Base-by-base conservation (phyloP, 352 stramenopile species). In the Blastocystis sp. region DNA sequence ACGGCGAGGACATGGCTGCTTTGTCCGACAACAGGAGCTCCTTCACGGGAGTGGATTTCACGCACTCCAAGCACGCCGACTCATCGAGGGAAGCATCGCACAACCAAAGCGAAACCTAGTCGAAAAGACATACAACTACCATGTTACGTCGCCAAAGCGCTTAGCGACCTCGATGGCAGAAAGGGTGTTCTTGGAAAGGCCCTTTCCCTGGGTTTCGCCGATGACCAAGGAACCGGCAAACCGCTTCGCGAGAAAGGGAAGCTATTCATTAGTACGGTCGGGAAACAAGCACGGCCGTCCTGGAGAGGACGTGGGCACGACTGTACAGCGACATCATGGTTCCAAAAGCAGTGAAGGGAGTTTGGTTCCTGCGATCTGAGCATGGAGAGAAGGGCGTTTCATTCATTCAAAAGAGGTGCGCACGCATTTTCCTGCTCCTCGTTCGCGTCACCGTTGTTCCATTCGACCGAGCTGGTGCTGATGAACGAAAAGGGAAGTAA, bases 101-200 rank as follows among this genome's bases (percentile, higher is more conserved):
- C 1, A 81, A 42, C 71, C 71, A 81, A 34, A 81, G 43, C 40
- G 57, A 81, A 68, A 81, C 57, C 71, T 81, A 68, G 7, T 45
- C 34, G n/a, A 6, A 19, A 9, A 0, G 43, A 34, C 24, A 3
- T 0, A 34, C 28, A 19, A 4, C n/a, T 2, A 14, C 38, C n/a
- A 10, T 2, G 3, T 40, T 43, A 81, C 71, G 14, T 65, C 59
- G n/a, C 71, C 71, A 66, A 68, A 81, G 14, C 21, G 21, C 21
- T 63, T 81, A 17, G 71, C 71, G 14, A 81, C 42, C 66, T 81
- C n/a, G 66, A 81, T 81, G n/a, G 71, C 71, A 24, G 43, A 63
- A 65, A 81, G 71, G 7, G 71, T 81, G 28, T 81, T 81, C 48
- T 81, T 81, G 17, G 71, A 63, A 45, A 81, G 24, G 3, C 24